phyloP scores from a whole-genome alignment of 2,329 filamentous ascomycete genomes.

The Atkinsonella texensis region DNA sequence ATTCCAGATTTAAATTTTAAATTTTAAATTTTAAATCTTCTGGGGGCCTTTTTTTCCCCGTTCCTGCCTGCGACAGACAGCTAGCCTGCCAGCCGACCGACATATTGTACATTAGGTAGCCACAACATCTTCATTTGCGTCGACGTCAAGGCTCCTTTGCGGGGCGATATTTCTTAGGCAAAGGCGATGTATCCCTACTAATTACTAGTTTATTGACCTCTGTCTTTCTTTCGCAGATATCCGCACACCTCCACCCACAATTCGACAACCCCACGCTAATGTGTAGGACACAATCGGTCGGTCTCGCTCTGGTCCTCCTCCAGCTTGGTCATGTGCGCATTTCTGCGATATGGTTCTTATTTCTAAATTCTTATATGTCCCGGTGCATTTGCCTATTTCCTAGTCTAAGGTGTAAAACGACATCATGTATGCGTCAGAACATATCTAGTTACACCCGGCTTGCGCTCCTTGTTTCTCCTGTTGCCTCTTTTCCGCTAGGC shows the following conservation, averaged over 20 bases:
- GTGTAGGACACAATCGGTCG: too few species aligned
- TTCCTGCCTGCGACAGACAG: not conserved
- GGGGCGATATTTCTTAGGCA: not conserved
- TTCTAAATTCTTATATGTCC: too few species aligned
- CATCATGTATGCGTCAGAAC: not conserved
- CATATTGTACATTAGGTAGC: not conserved
- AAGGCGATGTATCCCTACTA: not conserved
- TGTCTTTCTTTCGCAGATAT: not conserved
- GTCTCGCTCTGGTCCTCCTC: not conserved
- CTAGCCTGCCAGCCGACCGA: too few species aligned
- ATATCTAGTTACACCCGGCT: not conserved
- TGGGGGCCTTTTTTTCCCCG: too few species aligned
- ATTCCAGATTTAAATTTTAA: too few species aligned
- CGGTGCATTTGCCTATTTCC: not conserved
- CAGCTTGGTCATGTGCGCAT: not conserved
- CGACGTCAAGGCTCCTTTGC: not conserved
- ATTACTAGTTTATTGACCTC: not conserved
- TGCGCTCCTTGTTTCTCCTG: too few species aligned
- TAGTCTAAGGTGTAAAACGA: not conserved
- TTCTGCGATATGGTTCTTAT: too few species aligned
- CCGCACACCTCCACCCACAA: not conserved
- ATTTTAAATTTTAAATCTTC: too few species aligned
- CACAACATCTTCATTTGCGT: not conserved
- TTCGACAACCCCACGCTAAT: not conserved
- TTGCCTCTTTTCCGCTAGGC: too few species aligned